Conservation (phyloP, 495 filamentous ascomycete genomes). For the Thermochaetoides thermophila region DNA sequence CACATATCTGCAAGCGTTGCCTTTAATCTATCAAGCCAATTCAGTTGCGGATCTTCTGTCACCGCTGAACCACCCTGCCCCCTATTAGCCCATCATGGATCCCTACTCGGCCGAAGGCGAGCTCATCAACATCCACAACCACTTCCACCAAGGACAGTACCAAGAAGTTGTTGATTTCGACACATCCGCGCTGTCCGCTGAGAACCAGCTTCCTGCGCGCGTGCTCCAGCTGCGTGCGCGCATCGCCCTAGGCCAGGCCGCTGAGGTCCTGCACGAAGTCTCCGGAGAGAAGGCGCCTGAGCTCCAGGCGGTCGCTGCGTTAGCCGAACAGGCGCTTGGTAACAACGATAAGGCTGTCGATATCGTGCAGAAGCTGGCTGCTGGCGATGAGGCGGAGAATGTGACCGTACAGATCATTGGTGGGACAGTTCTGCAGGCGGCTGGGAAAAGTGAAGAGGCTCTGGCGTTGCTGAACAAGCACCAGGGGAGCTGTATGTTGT, state of each 20-base stretch:
- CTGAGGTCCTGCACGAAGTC: constrained; percentile 54
- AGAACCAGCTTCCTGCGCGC: constrained; percentile 65
- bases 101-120: constrained; percentile 93
- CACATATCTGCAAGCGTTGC: no score
- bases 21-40: neutral
- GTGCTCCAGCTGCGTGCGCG: constrained; percentile 67
- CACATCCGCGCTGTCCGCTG: constrained; percentile 54
- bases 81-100: constrained; percentile 33
- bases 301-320: constrained; percentile 59
- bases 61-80: neutral
- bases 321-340: constrained; percentile 54
- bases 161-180: constrained; percentile 67
- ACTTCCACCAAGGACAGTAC: constrained; percentile 90
- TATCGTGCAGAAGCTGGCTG: constrained; percentile 46
- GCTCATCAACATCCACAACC: constrained; percentile 86
- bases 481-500: constrained; percentile 67
- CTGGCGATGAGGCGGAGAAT: constrained; percentile 52
- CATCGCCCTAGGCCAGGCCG: constrained; percentile 63
- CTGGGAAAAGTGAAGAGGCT: constrained; percentile 71
- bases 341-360: constrained; percentile 45
- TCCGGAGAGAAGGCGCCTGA: constrained; percentile 54
- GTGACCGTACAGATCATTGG: constrained; percentile 64
- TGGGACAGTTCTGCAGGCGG: constrained; percentile 61
- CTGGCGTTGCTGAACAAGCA: constrained; percentile 64
- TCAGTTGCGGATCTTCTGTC: neutral